Evolutionary conservation across 306 rosid genomes (phyloP), one percentile per base, ranked within the genome.

Genomic region (Cicer chorassanicum): DNA sequence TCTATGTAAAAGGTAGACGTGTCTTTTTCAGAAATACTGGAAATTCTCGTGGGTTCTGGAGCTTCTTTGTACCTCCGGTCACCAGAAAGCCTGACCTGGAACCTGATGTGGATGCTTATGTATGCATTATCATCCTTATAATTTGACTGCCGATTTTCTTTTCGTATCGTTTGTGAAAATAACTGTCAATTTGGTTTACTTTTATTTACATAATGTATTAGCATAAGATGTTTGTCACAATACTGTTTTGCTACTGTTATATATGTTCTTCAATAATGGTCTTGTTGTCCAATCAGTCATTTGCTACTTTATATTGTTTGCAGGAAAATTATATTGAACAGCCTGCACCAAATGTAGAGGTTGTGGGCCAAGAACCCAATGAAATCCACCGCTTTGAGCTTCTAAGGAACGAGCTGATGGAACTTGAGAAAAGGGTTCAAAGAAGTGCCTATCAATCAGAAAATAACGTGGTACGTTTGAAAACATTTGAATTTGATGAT

Each of bases 371-470:
- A 36, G 92, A 90, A 78, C 78, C 88, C 69, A 87, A 79, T 83
- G 96, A 90, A 82, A 85, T 95, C 73, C 89, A 34, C 24, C 97
- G 98, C 60, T 90, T 95, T 83, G 99, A 95, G 83, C 87, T 82
- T 76, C 65, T 90, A 43, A 84, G 96, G 71, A 89, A 84, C 78
- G 98, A 95, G 84, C 90, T 95, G 73, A 85, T 86, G 55, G 92
- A 95, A 82, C 96, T 95, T 78, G 99, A 92, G 85, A 80, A 86
- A 44, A 88, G 96, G 84, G 98, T 90, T 61, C 91, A 90, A 82
- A 85, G 70, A 86, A 95, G 91, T 72, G 80, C 97, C 73, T 86
- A 87, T 80, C 93, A 85, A 74, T 83, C 98, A 65, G 91, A 88
- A 68, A 82, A 72, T 78, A 93, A 85, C 75, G 90, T 86, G 89